phyloP scores from a whole-genome alignment of 108 stramenopile genomes.

The Chaetoceros tenuissimus region DNA sequence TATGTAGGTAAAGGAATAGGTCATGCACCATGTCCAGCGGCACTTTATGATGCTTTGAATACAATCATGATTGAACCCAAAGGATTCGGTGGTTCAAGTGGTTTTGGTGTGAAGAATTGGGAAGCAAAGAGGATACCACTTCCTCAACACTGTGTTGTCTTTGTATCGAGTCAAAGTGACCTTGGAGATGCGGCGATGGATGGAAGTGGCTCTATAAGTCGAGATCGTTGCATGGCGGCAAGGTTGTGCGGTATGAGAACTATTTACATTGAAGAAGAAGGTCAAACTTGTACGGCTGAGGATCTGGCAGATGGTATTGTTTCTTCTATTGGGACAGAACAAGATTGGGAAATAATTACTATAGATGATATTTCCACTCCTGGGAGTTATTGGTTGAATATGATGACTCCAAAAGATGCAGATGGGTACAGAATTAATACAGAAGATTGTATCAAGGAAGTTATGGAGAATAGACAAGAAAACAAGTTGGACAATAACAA shows the following conservation, averaged over 20 bases:
- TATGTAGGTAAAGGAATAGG: not conserved
- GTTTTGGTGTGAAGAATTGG: slow-evolving; percentile 53
- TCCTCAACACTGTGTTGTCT: slow-evolving; percentile 52
- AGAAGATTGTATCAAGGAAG: slow-evolving; percentile 27
- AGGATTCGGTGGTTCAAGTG: slow-evolving; percentile 74
- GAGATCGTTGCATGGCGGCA: slow-evolving; percentile 46
- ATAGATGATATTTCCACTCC: slow-evolving; percentile 75
- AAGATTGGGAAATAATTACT: slow-evolving; percentile 26
- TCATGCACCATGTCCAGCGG: slow-evolving; percentile 50
- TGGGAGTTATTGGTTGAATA: slow-evolving; percentile 79
- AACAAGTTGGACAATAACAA: no score
- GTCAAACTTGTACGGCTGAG: slow-evolving; percentile 12
- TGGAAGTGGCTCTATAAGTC: slow-evolving; percentile 3
- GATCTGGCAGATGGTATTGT: slow-evolving; percentile 51
- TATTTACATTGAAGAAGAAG: slow-evolving; percentile 43
- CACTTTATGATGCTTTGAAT: slow-evolving; percentile 43
- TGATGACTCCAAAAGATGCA: slow-evolving; percentile 56
- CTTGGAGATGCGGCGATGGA: not conserved
- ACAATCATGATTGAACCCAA: slow-evolving; percentile 51
- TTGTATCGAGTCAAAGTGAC: slow-evolving; percentile 28
- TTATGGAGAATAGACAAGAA: no score
- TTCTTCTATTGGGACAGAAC: slow-evolving; percentile 24
- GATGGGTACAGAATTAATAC: slow-evolving; percentile 43
- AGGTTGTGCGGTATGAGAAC: slow-evolving; percentile 55
- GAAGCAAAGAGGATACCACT: slow-evolving; percentile 59